Base-by-base conservation (phyloP, 805 yeast genomes). In the Danielozyma ontarioensis region DNA sequence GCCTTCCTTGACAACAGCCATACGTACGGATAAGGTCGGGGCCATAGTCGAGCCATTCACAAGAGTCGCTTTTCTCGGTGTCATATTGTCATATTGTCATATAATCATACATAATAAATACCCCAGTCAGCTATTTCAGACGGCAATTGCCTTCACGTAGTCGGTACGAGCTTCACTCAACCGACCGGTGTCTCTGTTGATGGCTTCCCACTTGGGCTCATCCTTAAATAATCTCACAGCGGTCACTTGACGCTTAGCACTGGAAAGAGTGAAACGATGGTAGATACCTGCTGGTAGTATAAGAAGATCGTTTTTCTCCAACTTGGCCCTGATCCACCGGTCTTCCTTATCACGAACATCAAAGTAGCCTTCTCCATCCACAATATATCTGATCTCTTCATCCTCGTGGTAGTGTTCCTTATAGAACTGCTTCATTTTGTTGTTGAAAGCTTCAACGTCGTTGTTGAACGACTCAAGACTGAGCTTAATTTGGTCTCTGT, bases 141-240 rank as follows among this genome's bases (percentile, higher is more conserved):
- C 66, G 17, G 57, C 42, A 14, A 63, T 54, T 4, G 56, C 39
- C 17, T 51, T 45, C 21, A 59, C 59, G 33, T 65, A 65, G n/a
- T 49, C 50, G 12, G 40, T 18, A 29, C 72, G 56, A 13, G 69
- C 70, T 17, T 47, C 55, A n/a, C 62, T 53, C 17, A 42, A 34
- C 23, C 48, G 48, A 21, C 55, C 51, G 21, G 54, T 51, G 22
- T 85, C 84, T 39, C 94, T 74, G 51, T 77, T 75, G 49, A 84
- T 73, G 6, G 96, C 95, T 23, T 81, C 76, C 98, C 98, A 90
- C 56, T 88, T 90, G 17, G 97, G 97, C 62, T 89, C 96, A 47
- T 87, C 96, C 57, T 87, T 78, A 66, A 90, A 90, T 46, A 90
- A 62, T 44, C 98, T 69, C 50, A 84, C 55, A 3, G 97, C 95